Base-by-base conservation (phyloP, 305 asterid species). In the Fraxinus albicans region DNA sequence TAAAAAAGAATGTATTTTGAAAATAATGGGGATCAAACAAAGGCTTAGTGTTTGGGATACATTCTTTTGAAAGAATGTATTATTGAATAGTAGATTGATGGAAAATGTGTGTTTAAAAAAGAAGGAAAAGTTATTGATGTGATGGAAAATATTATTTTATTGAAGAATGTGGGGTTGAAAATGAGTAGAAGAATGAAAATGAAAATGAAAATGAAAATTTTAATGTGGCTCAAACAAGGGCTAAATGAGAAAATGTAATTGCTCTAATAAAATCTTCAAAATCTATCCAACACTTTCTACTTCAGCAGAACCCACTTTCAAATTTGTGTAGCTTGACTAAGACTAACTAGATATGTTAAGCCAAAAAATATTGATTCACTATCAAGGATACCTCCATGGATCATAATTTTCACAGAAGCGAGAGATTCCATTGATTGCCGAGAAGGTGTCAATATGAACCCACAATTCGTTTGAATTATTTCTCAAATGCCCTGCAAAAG, bases 371-470 rank as follows among this genome's bases (percentile, higher is more conserved):
- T 34, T 19, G 33, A 73, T 0, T 44, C 21, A 75, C 13, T 34
- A 40, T 74, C 40, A 65, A 69, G 63, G 72, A 77, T 92, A 95
- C 99, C 98, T 82, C 98, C 99, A 96, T 33, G 95, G 93, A 65
- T 86, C 86, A 67, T 80, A 86, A 86, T 86, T 87, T 88, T 96
- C 99, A 80, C 96, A 92, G 88, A 96, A 96, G 79, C 99, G 97
- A 21, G 99, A 94, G 83, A 96, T 90, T 70, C 99, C 99, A 86
- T 92, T 96, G 93, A 95, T 95, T 60, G 98, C 97, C 73, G 98
- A 91, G 80, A 89, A 93, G 67, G 98, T 91, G 91, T 96, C 99
- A 77, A 96, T 88, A 79, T 96, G 99, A 88, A 96, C 98, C 89
- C 90, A 86, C 50, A 89, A 84, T 88, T 92, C 97, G 82, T 86